phyloP scores from a whole-genome alignment of 805 yeast species.

The Lipomyces oligophaga region DNA sequence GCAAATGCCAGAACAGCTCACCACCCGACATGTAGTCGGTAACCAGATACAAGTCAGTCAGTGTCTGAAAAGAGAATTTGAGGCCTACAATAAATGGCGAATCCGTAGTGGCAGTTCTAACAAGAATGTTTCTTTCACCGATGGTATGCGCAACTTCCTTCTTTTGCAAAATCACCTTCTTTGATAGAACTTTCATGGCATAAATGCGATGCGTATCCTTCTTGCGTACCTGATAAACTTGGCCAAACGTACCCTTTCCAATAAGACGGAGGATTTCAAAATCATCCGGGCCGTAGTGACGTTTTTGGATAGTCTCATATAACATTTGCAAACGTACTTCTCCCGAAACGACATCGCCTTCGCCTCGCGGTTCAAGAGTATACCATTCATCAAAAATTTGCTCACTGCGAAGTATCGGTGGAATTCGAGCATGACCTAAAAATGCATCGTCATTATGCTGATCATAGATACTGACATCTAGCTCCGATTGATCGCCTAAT shows the following conservation, averaged over 20 bases:
- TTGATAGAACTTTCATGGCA: conserved; percentile 95
- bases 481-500: conserved; percentile 73
- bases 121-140: conserved; percentile 93
- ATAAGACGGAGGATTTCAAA: conserved; percentile 85
- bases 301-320: conserved; percentile 63
- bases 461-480: conserved; percentile 90
- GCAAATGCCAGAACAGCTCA: conserved; percentile 93
- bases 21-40: conserved; percentile 99
- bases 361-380: conserved; percentile 63
- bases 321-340: conserved; percentile 71
- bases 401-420: conserved; percentile 48
- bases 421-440: conserved; percentile 75
- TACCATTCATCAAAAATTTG: conserved; percentile 67
- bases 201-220: conserved; percentile 84
- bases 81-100: conserved; percentile 94
- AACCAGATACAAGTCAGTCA: conserved; percentile 83
- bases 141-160: conserved; percentile 97
- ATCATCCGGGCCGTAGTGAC: conserved; percentile 88
- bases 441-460: conserved; percentile 76
- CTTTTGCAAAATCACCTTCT: conserved; percentile 91
- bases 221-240: conserved; percentile 93
- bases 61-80: conserved; percentile 95
- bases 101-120: conserved; percentile 81
- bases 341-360: conserved; percentile 75
- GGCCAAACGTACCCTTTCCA: conserved; percentile 98